phyloP scores from a whole-genome alignment of 1,284 basidiomycete genomes.

The Ustilago trichophora region DNA sequence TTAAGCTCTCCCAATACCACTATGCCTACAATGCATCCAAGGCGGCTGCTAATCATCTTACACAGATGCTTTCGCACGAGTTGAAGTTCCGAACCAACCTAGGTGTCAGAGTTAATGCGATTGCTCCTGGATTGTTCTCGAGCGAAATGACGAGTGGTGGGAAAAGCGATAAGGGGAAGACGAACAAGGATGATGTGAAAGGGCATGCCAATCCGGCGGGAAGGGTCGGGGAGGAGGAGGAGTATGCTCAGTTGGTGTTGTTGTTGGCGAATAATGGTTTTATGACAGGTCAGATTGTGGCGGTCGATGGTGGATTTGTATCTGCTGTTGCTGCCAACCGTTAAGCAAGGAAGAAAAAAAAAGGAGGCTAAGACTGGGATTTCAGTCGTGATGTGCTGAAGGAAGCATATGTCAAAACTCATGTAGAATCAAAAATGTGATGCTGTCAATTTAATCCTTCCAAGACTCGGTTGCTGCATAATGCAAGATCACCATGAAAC shows the following conservation, averaged over 20 bases:
- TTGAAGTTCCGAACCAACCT: constrained; percentile 38
- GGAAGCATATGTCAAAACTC: no score
- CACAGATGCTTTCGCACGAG: constrained; percentile 55
- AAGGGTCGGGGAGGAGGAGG: constrained; percentile 38
- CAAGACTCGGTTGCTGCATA: no score
- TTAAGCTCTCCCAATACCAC: constrained; percentile 47
- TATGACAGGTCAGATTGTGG: constrained; percentile 50
- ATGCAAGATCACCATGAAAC: no score
- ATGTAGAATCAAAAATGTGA: no score
- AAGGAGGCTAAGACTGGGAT: no score
- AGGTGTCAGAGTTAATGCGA: constrained; percentile 49
- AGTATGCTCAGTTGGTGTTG: constrained; percentile 51
- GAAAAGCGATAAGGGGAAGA: constrained; percentile 23
- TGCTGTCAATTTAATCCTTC: no score
- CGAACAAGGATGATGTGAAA: constrained; percentile 16
- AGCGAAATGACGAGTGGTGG: constrained; percentile 52
- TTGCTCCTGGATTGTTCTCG: constrained; percentile 55
- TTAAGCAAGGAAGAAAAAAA: constrained; percentile 4
- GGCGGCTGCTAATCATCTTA: constrained; percentile 57
- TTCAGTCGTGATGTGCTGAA: no score
- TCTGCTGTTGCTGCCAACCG: constrained; percentile 37
- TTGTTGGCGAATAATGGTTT: constrained; percentile 49
- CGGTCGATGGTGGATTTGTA: constrained; percentile 56
- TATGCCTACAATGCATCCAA: constrained; percentile 60
- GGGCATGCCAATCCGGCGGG: constrained; percentile 50